A percentile compares a stretch with the other conserved stretches of the same genome.
Conservation (phyloP, 805 yeast species). For the Suhomyces kilbournensis region DNA sequence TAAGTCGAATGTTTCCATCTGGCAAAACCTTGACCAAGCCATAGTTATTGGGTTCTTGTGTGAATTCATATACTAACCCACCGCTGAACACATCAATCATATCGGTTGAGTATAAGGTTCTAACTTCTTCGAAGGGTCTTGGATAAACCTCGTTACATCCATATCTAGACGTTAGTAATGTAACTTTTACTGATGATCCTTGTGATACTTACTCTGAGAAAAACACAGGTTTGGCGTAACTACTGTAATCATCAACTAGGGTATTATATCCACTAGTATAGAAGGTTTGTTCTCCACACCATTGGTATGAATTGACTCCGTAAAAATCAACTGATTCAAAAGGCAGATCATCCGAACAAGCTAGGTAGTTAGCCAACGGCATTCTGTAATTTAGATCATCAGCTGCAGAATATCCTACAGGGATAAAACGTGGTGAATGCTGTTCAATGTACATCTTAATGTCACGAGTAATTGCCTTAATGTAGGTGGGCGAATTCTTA, state of each 20-base stretch:
- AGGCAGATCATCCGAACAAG: constrained; percentile 58
- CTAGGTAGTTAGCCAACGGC: constrained; percentile 75
- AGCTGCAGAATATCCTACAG: constrained; percentile 96
- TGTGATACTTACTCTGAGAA: constrained; percentile 65
- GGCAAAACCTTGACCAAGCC: constrained; percentile 59
- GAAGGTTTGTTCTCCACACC: constrained; percentile 87
- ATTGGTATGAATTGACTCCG: constrained; percentile 78
- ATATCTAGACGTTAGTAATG: constrained; percentile 24
- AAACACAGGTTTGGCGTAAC: constrained; percentile 73
- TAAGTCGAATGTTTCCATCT: constrained; percentile 41
- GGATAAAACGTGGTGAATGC: constrained; percentile 64
- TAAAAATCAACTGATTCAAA: constrained; percentile 70
- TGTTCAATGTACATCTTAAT: constrained; percentile 65
- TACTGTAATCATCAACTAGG: constrained; percentile 68
- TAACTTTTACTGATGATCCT: not conserved
- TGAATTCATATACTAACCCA: constrained; percentile 77
- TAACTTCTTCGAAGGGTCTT: constrained; percentile 73
- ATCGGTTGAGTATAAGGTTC: constrained; percentile 60
- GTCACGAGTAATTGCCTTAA: constrained; percentile 79
- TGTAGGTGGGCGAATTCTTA: constrained; percentile 62
- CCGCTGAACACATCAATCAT: constrained; percentile 83
- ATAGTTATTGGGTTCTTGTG: constrained; percentile 76
- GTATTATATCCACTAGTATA: constrained; percentile 64
- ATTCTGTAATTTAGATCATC: constrained; percentile 80
- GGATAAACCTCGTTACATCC: constrained; percentile 87